Evolutionary conservation across 495 filamentous ascomycete species (phyloP), one percentile per base, ranked within the genome.

Genomic region (Neurospora terricola): DNA sequence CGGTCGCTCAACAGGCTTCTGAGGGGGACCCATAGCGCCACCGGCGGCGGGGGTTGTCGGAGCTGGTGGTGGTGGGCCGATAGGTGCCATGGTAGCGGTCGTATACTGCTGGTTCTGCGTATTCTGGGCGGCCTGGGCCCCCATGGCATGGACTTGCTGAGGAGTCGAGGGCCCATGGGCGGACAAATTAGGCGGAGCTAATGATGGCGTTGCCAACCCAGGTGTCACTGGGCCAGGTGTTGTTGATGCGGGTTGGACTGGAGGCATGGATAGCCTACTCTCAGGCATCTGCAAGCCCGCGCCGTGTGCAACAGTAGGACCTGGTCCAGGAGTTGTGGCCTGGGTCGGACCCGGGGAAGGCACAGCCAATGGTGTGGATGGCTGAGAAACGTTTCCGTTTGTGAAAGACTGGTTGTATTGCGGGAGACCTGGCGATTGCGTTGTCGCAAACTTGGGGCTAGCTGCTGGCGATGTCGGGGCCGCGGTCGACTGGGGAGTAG

Each of bases 1-100:
- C 0, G 90, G 88, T 72, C 89, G 89, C 38, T 92, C 90, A 9
- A 84, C 84, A 21, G 93, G 91, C 70, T 90, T 91, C 40, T 89
- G 90, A 1, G 94, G 94, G 21, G 94, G 94, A 0, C 92, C 92
- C 94, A 97, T 97, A 21, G 87, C 84, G 66, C 84, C 83, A 11
- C 42, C 23, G 45, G 36, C 9, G 38, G 70, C 37, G 37, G 71
- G n/a, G 5, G 80, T 77, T 5, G 76, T 75, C 14, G 78, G 73
- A 14, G 78, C 73, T 12, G 48, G 71, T n/a, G 74, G 73, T 6
- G 78, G 70, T n/a, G 75, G 76, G 11, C 54, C 80, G 4, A 77
- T 76, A 5, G 80, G 77, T 7, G 81, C 78, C 77, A 85, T 82
- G 18, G 77, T 81, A 18, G 83, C 83, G 12, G 74, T 82, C 8